Percentiles rank a stretch among this genome's conserved stretches.
Evolutionary conservation across 140 eudicot species (phyloP).

Genomic region (Bidens hawaiensis): DNA sequence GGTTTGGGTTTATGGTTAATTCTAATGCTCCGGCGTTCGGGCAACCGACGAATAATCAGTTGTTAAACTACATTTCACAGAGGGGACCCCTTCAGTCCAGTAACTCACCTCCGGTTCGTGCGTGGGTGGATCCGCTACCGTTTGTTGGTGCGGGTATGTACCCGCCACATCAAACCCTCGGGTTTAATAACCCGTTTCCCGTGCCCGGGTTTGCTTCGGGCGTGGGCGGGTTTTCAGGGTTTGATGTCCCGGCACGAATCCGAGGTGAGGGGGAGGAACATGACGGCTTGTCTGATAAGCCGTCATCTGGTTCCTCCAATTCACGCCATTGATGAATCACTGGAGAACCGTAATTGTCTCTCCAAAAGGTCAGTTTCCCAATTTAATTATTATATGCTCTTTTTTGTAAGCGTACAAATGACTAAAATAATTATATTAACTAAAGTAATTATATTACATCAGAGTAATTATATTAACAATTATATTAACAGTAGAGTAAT

Average conservation of each 20-base stretch:
- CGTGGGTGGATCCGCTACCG: constrained; percentile 54
- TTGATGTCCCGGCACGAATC: constrained; percentile 70
- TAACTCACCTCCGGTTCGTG: constrained; percentile 71
- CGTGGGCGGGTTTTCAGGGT: constrained; percentile 56
- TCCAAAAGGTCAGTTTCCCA: constrained; percentile 29
- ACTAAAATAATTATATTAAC: too few species aligned
- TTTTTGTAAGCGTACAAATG: too few species aligned
- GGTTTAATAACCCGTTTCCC: constrained; percentile 42
- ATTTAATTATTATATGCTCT: too few species aligned
- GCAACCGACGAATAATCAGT: constrained; percentile 40
- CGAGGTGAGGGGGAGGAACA: constrained; percentile 86
- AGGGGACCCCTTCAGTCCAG: constrained; percentile 99
- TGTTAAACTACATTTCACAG: constrained; percentile 47
- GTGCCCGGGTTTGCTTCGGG: constrained; percentile 45
- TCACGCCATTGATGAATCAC: constrained; percentile 65
- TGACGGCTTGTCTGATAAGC: constrained; percentile 69
- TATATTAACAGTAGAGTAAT: too few species aligned
- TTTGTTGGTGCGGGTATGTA: constrained; percentile 26
- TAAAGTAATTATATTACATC: too few species aligned
- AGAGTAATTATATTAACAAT: too few species aligned
- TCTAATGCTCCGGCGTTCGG: constrained; percentile 50
- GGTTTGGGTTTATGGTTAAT: constrained; percentile 51
- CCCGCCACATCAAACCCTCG: constrained; percentile 37
- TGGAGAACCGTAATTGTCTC: constrained; percentile 18
- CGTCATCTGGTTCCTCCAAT: constrained; percentile 87